Conservation (phyloP, 495 filamentous ascomycete genomes). For the Darksidea phi region DNA sequence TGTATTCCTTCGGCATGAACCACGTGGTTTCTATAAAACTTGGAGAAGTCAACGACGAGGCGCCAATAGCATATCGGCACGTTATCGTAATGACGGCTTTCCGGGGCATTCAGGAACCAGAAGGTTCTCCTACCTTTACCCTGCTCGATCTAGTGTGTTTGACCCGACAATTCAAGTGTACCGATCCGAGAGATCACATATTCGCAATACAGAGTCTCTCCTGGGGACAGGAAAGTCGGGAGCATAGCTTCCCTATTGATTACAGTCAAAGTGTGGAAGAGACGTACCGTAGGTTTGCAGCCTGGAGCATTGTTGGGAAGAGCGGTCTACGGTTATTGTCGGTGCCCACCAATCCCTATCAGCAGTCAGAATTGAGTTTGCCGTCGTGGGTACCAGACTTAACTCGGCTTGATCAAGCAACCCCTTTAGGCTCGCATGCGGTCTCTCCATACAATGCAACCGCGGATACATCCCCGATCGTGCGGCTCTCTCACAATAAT, state of each 20-base stretch:
- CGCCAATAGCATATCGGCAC: neutral
- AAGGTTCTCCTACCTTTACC: neutral
- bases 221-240: neutral
- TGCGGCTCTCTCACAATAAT: neutral
- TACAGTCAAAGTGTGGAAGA: neutral
- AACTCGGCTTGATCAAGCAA: neutral
- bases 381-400: constrained; percentile 2
- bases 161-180: neutral
- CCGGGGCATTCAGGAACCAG: neutral
- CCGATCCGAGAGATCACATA: neutral
- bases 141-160: neutral
- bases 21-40: neutral
- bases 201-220: neutral
- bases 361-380: neutral
- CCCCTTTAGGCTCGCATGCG: neutral
- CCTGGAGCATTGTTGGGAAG: neutral
- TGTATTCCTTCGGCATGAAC: too few species aligned
- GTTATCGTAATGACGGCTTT: neutral
- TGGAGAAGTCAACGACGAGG: neutral
- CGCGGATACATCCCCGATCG: neutral
- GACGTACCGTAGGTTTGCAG: neutral
- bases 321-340: neutral
- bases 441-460: neutral
- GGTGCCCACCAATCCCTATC: neutral
- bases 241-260: neutral